A percentile compares a stretch with the other conserved stretches of the same genome.
Evolutionary conservation across 306 rosid species (phyloP).

Genomic region (Vigna angularis): DNA sequence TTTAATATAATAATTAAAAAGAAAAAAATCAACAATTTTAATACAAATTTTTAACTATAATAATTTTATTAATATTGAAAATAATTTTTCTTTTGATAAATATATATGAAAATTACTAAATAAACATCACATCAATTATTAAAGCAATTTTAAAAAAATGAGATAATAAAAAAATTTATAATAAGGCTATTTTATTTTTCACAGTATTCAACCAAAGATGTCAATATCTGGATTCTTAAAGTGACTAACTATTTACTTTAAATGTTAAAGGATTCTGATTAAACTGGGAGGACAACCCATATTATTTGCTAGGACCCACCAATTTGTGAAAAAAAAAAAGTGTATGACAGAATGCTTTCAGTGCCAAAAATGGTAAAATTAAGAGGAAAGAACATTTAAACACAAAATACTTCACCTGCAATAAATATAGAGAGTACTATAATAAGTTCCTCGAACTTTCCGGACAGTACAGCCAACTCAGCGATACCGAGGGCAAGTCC

Average conservation of each 20-base stretch:
- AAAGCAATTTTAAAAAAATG: too few relatives aligned
- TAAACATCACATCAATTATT: too few relatives aligned
- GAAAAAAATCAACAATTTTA: too few relatives aligned
- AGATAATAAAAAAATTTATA: too few relatives aligned
- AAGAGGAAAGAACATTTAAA: neutral
- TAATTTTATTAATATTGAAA: too few relatives aligned
- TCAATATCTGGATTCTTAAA: too few relatives aligned
- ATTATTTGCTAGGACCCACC: neutral
- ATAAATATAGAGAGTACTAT: constrained; percentile 55
- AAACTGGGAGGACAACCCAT: neutral
- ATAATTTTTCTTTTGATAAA: too few relatives aligned
- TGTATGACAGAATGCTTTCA: neutral
- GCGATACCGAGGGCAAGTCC: constrained; percentile 67
- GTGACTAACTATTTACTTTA: neutral
- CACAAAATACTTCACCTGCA: constrained; percentile 51
- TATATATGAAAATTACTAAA: too few relatives aligned
- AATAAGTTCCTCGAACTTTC: constrained; percentile 51
- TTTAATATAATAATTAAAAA: too few relatives aligned
- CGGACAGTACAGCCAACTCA: constrained; percentile 47
- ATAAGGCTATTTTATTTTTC: too few relatives aligned
- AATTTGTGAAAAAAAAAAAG: neutral
- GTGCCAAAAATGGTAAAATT: neutral
- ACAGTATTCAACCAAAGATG: too few relatives aligned
- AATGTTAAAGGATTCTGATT: neutral
- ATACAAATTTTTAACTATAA: too few relatives aligned